Conservation (phyloP, 2,329 filamentous ascomycete species). For the Hirsutella minnesotensis region DNA sequence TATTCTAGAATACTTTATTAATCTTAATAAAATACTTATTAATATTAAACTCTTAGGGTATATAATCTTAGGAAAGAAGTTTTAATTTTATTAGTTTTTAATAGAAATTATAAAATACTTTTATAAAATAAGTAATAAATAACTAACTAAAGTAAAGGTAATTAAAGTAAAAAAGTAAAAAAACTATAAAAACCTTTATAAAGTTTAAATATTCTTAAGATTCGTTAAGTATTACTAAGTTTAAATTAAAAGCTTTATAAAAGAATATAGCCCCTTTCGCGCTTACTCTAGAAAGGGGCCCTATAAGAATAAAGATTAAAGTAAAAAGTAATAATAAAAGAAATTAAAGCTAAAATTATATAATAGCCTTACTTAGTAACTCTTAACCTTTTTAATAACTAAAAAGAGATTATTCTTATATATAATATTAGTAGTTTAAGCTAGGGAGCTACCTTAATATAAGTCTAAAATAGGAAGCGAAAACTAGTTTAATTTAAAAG, state of each 20-base stretch:
- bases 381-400: background rate
- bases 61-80: background rate
- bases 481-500: background rate
- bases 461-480: background rate
- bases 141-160: no score
- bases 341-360: background rate
- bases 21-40: background rate
- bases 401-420: background rate
- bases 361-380: background rate
- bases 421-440: background rate
- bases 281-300: background rate
- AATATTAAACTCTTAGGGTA: background rate
- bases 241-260: background rate
- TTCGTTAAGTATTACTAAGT: background rate
- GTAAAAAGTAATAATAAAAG: background rate
- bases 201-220: background rate
- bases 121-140: background rate
- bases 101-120: conserved; percentile 5
- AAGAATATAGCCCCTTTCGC: background rate
- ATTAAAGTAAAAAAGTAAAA: background rate
- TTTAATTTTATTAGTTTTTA: no score
- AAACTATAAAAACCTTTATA: background rate
- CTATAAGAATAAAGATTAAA: background rate
- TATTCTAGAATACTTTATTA: background rate
- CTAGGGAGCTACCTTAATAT: background rate